These are phyloP conservation scores for Claviceps sp. DNA, from an alignment of 2,329 filamentous ascomycete species.

Conservation along the genomic window DNA sequence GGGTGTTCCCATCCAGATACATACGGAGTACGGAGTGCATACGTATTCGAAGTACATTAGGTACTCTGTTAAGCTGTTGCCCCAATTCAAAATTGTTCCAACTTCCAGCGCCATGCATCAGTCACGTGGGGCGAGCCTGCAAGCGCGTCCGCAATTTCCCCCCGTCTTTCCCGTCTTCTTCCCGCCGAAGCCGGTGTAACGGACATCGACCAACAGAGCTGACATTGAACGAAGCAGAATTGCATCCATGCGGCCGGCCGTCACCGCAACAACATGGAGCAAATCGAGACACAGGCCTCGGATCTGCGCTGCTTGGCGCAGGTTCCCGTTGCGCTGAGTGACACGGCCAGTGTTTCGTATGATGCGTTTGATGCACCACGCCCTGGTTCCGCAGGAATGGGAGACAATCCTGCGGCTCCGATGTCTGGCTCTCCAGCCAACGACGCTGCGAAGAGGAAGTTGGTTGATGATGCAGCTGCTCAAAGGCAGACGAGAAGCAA, in stretches of 20 bases:
- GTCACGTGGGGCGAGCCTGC: no score
- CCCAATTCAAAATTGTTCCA: no score
- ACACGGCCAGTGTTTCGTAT: conserved; percentile 18
- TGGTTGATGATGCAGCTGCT: conserved; percentile 26
- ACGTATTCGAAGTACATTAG: no score
- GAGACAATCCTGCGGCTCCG: conserved; percentile 35
- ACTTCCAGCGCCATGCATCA: no score
- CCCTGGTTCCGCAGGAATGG: conserved; percentile 25
- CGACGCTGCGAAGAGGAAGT: conserved; percentile 23
- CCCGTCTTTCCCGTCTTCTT: neutral
- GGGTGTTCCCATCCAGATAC: no score
- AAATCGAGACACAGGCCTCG: conserved; percentile 39
- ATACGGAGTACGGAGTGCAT: no score
- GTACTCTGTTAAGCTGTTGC: no score
- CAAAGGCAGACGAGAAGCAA: conserved; percentile 47
- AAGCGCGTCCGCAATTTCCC: no score
- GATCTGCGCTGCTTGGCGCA: conserved; percentile 39
- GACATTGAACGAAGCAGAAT: no score
- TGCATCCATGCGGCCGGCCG: conserved; percentile 1
- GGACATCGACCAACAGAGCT: neutral
- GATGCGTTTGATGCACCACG: conserved; percentile 22
- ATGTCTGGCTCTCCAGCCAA: neutral
- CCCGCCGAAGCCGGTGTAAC: neutral
- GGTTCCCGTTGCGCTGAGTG: conserved; percentile 19
- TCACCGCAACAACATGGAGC: conserved; percentile 29